Conservation (phyloP, 495 filamentous ascomycete genomes). For the Tirmania nivea region DNA sequence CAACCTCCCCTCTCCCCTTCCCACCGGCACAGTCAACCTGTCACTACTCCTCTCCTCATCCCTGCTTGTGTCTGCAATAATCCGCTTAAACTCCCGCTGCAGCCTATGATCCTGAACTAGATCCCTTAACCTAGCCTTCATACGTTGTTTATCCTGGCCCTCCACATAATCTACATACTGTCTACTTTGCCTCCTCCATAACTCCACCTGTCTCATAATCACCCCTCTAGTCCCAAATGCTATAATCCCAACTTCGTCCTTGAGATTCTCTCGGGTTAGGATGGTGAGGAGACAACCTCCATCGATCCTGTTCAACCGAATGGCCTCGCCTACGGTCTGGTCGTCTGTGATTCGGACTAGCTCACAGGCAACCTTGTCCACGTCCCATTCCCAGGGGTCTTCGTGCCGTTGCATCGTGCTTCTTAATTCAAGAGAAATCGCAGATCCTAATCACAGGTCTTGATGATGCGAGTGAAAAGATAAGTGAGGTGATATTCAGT, state of each 20-base stretch:
- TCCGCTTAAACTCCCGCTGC: neutral
- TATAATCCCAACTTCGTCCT: constrained; percentile 8
- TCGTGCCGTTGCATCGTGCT: neutral
- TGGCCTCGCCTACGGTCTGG: neutral
- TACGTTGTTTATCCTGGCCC: too few relatives aligned
- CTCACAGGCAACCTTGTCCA: neutral
- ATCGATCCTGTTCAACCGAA: constrained; percentile 9
- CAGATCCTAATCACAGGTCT: too few relatives aligned
- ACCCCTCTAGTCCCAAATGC: constrained; percentile 9
- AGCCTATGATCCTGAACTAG: constrained; percentile 1
- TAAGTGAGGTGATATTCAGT: too few relatives aligned
- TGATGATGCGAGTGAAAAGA: too few relatives aligned
- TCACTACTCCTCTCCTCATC: too few relatives aligned
- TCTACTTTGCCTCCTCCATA: constrained; percentile 1
- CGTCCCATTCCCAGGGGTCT: neutral
- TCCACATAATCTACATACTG: constrained; percentile 1
- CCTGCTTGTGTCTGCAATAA: too few relatives aligned
- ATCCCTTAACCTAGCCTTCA: too few relatives aligned
- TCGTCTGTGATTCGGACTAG: neutral
- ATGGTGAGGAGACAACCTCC: constrained; percentile 9
- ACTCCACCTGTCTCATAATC: constrained; percentile 7
- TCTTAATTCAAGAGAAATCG: too few relatives aligned
- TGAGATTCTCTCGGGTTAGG: constrained; percentile 9
- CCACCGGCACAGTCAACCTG: too few relatives aligned
- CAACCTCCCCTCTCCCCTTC: too few relatives aligned